Evolutionary conservation across 371 early-diverging fungal species (phyloP).

Genomic region (Gilbertella persicaria): DNA sequence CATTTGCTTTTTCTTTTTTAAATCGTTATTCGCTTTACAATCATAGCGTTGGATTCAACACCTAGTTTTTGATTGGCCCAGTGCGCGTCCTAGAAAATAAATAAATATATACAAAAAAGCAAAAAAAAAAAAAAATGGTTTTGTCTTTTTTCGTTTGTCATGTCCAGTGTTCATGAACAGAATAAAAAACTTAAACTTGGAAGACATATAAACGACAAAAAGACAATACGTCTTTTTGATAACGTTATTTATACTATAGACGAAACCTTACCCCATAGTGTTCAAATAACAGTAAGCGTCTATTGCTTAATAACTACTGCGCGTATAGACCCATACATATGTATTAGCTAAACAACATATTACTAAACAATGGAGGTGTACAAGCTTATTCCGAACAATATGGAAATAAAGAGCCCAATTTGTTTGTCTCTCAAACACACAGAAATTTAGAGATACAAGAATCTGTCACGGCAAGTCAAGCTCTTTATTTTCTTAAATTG

Average conservation of each 20-base stretch:
- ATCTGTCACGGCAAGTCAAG: constrained; percentile 19
- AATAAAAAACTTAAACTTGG: constrained; percentile 10
- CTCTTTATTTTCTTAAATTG: too few relatives aligned
- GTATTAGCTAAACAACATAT: constrained; percentile 15
- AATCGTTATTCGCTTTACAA: too few relatives aligned
- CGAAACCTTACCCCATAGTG: not conserved
- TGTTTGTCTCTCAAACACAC: constrained; percentile 7
- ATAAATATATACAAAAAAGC: too few relatives aligned
- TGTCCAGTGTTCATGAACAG: too few relatives aligned
- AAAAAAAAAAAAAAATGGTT: too few relatives aligned
- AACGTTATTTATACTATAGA: constrained; percentile 18
- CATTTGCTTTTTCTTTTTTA: too few relatives aligned
- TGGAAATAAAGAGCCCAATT: not conserved
- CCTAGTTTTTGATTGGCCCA: too few relatives aligned
- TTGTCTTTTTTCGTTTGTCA: too few relatives aligned
- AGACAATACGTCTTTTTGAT: constrained; percentile 17
- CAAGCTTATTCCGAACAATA: not conserved
- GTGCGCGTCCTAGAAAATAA: too few relatives aligned
- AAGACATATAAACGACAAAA: constrained; percentile 18
- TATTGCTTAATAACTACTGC: not conserved
- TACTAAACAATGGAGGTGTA: constrained; percentile 19
- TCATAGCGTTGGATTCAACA: too few relatives aligned
- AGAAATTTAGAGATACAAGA: not conserved
- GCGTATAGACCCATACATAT: not conserved
- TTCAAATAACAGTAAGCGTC: constrained; percentile 5